A percentile compares a stretch with the other conserved stretches of the same genome.
phyloP scores from a whole-genome alignment of 371 early-diverging fungal species.

The Syncephalastrum monosporum region DNA sequence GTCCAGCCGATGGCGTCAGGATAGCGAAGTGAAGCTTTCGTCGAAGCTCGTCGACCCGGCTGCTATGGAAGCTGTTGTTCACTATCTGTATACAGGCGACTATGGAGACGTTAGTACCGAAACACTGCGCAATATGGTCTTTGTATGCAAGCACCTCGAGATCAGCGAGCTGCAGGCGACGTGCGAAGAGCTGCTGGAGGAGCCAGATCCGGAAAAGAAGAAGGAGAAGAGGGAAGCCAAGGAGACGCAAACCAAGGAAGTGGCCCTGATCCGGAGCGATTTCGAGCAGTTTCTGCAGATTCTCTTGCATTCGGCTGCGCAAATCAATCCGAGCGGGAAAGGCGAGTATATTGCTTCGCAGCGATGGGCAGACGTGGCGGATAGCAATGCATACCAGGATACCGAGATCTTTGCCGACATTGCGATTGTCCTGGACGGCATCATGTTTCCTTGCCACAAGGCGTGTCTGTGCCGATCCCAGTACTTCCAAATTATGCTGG shows the following conservation, averaged over 20 bases:
- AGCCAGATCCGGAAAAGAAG: not conserved
- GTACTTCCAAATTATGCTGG: constrained; percentile 35
- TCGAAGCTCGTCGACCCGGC: constrained; percentile 23
- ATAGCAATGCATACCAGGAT: not conserved
- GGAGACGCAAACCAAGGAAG: constrained; percentile 22
- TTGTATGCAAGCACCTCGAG: constrained; percentile 29
- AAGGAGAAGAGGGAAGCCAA: constrained; percentile 16
- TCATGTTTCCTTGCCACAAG: constrained; percentile 33
- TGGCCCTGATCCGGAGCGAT: constrained; percentile 29
- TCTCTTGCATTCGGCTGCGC: constrained; percentile 8
- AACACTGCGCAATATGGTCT: constrained; percentile 23
- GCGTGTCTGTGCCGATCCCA: constrained; percentile 32
- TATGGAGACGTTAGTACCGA: constrained; percentile 15
- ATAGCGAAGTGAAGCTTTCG: constrained; percentile 17
- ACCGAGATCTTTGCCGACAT: constrained; percentile 27
- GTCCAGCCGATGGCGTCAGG: constrained; percentile 19
- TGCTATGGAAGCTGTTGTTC: constrained; percentile 28
- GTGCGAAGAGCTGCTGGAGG: constrained; percentile 13
- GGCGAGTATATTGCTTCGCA: constrained; percentile 2
- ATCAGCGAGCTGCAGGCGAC: constrained; percentile 18
- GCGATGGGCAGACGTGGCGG: constrained; percentile 4
- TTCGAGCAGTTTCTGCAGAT: constrained; percentile 26
- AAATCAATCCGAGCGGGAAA: constrained; percentile 2
- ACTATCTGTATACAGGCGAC: constrained; percentile 40
- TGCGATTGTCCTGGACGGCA: constrained; percentile 26